phyloP scores from a whole-genome alignment of 768 basidiomycete genomes.

The Gloeostereum incarnatum region DNA sequence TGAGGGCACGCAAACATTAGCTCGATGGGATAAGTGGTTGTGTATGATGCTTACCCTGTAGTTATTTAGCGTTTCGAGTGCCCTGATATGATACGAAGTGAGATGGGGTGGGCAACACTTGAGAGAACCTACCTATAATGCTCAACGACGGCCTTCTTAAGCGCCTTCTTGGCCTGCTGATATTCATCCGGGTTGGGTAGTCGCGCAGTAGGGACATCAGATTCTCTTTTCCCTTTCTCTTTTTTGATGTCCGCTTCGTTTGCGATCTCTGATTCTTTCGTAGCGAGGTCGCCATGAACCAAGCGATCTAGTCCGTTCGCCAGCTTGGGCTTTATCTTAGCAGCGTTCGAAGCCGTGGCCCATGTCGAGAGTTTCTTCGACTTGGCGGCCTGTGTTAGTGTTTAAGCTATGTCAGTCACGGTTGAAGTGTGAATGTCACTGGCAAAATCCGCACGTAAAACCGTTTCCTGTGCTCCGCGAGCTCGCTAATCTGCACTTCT shows the following conservation, averaged over 20 bases:
- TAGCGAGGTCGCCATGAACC: no score
- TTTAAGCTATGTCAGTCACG: no score
- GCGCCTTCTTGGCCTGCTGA: slow-evolving; percentile 69
- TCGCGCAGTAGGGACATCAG: neutral
- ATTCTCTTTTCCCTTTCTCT: no score
- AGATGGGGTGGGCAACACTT: neutral
- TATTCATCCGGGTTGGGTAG: slow-evolving; percentile 68
- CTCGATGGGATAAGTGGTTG: neutral
- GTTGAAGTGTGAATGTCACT: no score
- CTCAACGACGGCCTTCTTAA: slow-evolving; percentile 78
- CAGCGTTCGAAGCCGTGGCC: no score
- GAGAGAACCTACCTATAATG: slow-evolving; percentile 55
- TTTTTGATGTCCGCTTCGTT: no score
- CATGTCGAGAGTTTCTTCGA: no score
- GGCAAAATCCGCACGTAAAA: no score
- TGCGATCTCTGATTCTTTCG: no score
- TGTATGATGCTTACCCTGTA: slow-evolving; percentile 54
- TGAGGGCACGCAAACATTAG: neutral
- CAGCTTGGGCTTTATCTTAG: no score
- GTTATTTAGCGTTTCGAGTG: slow-evolving; percentile 77
- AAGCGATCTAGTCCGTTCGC: no score
- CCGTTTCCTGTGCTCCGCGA: slow-evolving; percentile 55
- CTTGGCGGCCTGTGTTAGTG: no score
- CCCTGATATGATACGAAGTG: slow-evolving; percentile 27
- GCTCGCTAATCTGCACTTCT: slow-evolving; percentile 63